Conservation (phyloP, 2,329 filamentous ascomycete species). For the Ascocoryne sarcoides region DNA sequence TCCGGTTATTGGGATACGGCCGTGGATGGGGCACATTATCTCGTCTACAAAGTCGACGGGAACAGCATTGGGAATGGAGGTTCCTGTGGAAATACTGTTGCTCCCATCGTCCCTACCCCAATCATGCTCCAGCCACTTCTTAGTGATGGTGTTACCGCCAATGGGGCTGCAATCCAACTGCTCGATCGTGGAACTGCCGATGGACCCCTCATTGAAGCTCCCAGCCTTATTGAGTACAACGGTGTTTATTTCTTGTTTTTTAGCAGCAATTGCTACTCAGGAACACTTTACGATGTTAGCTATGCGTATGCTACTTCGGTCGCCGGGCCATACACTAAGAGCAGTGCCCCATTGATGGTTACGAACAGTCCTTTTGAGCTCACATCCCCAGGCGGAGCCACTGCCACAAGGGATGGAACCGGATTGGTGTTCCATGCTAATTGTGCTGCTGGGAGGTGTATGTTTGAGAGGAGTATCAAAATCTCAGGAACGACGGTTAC, state of each 20-base stretch:
- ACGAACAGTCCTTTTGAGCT: conserved; percentile 10
- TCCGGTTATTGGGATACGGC: conserved; percentile 48
- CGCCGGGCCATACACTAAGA: conserved; percentile 10
- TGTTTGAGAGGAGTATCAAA: not conserved
- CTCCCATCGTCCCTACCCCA: conserved; percentile 38
- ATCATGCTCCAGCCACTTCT: conserved; percentile 47
- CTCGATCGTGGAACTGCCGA: conserved; percentile 37
- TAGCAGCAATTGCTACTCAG: conserved; percentile 50
- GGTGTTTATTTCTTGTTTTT: conserved; percentile 54
- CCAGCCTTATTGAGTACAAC: conserved; percentile 39
- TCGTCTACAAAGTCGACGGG: conserved; percentile 59
- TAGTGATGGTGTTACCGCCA: conserved; percentile 41
- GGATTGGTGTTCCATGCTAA: conserved; percentile 15
- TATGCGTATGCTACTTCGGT: conserved; percentile 39
- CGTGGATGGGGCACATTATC: conserved; percentile 46
- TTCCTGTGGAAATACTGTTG: conserved; percentile 37
- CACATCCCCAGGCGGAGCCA: conserved; percentile 12
- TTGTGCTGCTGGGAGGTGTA: conserved; percentile 11
- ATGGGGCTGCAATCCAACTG: conserved; percentile 41
- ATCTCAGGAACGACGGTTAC: not conserved
- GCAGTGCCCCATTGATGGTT: conserved; percentile 3
- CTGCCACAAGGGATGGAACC: conserved; percentile 6
- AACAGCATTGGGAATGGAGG: conserved; percentile 38
- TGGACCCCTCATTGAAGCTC: conserved; percentile 53
- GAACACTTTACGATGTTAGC: conserved; percentile 47